Evolutionary conservation across 1,139 yeast species (phyloP).

Genomic region (Geotrichum fermentans): DNA sequence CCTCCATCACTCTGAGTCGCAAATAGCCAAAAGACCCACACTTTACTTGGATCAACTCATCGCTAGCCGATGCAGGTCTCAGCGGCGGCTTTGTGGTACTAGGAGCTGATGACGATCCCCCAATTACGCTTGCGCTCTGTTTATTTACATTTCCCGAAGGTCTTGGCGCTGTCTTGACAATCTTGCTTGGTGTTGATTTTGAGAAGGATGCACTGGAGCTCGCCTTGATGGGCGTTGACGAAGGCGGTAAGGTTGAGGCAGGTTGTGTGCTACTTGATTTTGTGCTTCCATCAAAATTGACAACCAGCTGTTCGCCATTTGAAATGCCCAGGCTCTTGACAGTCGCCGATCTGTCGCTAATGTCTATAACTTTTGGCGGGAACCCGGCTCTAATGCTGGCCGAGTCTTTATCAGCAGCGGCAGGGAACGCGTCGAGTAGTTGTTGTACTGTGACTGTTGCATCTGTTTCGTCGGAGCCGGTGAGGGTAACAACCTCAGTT

Average conservation of each 20-base stretch:
- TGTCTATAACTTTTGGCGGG: constrained; percentile 51
- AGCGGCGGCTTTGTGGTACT: constrained; percentile 8
- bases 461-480: constrained; percentile 23
- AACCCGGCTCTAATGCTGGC: constrained; percentile 49
- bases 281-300: constrained; percentile 24
- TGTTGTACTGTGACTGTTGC: constrained; percentile 32
- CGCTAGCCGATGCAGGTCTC: background rate
- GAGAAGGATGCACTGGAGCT: background rate
- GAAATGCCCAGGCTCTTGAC: constrained; percentile 45
- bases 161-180: background rate
- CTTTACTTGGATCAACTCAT: constrained; percentile 8
- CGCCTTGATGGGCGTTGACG: background rate
- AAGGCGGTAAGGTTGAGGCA: background rate
- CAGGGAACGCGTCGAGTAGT: constrained; percentile 22
- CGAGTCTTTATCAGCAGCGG: background rate
- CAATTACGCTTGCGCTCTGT: too few species aligned
- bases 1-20: constrained; percentile 59
- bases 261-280: too few species aligned
- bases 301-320: constrained; percentile 54
- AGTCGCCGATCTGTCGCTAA: constrained; percentile 27
- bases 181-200: background rate
- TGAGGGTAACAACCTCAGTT: constrained; percentile 9
- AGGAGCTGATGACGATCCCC: too few species aligned
- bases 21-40: constrained; percentile 31
- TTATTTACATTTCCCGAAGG: background rate